These are phyloP conservation scores for Rosa chinensis DNA, from an alignment of 306 rosid genomes.

Conservation along the genomic window DNA sequence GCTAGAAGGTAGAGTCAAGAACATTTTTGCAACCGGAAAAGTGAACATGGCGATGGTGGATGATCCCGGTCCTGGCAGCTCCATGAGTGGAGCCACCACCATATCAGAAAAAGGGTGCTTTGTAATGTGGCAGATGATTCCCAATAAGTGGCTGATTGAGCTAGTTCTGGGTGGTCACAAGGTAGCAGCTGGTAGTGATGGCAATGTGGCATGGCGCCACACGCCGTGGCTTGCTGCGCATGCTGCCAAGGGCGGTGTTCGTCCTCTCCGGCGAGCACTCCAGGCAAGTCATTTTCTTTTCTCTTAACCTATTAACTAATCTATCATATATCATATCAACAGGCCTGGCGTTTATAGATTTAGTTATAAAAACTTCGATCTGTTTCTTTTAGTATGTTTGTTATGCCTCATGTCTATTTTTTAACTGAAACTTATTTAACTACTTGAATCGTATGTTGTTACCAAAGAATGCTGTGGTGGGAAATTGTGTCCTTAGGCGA, in stretches of 20 bases:
- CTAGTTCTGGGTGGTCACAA: conserved; percentile 72
- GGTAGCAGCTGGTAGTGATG: conserved; percentile 84
- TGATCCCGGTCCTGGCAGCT: conserved; percentile 51
- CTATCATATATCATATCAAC: not conserved
- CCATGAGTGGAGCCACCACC: conserved; percentile 33
- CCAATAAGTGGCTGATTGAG: conserved; percentile 91
- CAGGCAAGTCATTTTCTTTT: conserved; percentile 51
- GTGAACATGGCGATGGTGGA: conserved; percentile 71
- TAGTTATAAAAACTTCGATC: not conserved
- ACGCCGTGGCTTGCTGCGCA: conserved; percentile 95
- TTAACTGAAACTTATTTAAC: not conserved
- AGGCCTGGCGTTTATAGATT: not conserved
- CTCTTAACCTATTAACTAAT: not conserved
- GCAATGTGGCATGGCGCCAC: conserved; percentile 88
- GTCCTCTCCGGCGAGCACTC: conserved; percentile 92
- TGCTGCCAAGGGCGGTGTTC: conserved; percentile 79
- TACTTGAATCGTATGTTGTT: not conserved
- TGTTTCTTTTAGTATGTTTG: not conserved
- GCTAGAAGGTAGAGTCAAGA: conserved; percentile 71
- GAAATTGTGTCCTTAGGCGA: not conserved
- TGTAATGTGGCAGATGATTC: conserved; percentile 98
- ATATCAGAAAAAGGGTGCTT: conserved; percentile 72
- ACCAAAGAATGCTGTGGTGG: not conserved
- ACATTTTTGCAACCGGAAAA: conserved; percentile 73
- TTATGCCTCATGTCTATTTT: not conserved